A percentile compares a stretch with the other conserved stretches of the same genome.
Conservation (phyloP, 2,329 filamentous ascomycete genomes). For the Hymenoscyphus occultus region DNA sequence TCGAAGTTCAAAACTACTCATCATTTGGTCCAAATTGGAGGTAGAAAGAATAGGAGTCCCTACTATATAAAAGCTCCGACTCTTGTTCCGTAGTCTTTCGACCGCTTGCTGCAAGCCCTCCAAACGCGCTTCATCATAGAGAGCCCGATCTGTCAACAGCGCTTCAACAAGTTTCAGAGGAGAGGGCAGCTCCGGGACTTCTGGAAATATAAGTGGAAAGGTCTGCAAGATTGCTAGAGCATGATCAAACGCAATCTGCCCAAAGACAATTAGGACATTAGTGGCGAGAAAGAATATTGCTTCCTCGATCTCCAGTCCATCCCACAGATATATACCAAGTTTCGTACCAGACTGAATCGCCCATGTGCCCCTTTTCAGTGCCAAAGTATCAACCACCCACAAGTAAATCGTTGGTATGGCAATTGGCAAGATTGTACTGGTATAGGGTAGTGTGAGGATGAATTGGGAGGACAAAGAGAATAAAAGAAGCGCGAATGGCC, state of each 20-base stretch:
- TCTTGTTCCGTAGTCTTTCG: slow-evolving; percentile 57
- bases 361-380: slow-evolving; percentile 68
- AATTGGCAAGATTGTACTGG: slow-evolving; percentile 59
- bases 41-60: not conserved
- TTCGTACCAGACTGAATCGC: slow-evolving; percentile 67
- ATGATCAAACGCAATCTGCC: slow-evolving; percentile 66
- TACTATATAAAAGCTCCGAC: slow-evolving; percentile 66
- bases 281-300: slow-evolving; percentile 70
- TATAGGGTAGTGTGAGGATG: slow-evolving; percentile 55
- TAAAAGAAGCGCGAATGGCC: slow-evolving; percentile 61
- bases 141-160: slow-evolving; percentile 43
- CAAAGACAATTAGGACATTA: slow-evolving; percentile 67
- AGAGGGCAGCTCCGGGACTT: slow-evolving; percentile 47
- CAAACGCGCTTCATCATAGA: slow-evolving; percentile 58
- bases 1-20: not conserved
- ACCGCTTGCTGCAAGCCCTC: slow-evolving; percentile 58
- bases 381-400: slow-evolving; percentile 69
- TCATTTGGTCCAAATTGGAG: not conserved
- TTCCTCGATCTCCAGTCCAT: slow-evolving; percentile 68
- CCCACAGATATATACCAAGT: slow-evolving; percentile 59
- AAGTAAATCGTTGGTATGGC: slow-evolving; percentile 64
- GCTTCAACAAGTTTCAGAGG: slow-evolving; percentile 51
- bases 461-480: slow-evolving; percentile 65
- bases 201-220: slow-evolving; percentile 56
- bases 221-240: slow-evolving; percentile 62